phyloP scores from a whole-genome alignment of 371 early-diverging fungal species.

The Lichtheimia ramosa region DNA sequence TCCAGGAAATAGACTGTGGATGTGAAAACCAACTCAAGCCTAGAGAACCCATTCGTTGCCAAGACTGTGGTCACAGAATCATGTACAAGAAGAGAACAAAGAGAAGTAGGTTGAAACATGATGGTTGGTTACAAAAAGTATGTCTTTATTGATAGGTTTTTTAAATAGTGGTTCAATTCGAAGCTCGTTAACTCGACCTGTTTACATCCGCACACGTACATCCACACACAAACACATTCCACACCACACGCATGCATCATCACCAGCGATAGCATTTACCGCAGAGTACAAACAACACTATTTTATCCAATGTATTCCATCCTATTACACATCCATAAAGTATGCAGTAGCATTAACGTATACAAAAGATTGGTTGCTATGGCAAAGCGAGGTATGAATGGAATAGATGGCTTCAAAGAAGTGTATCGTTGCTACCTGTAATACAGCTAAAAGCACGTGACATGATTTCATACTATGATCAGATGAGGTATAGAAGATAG shows the following conservation, averaged over 20 bases:
- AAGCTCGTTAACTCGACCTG: constrained; percentile 68
- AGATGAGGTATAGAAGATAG: no score
- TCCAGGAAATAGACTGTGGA: constrained; percentile 71
- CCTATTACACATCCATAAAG: background rate
- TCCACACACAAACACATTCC: background rate
- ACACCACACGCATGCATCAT: background rate
- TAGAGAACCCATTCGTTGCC: constrained; percentile 94
- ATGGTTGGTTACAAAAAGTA: background rate
- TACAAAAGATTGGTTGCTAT: no score
- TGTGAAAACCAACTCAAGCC: constrained; percentile 90
- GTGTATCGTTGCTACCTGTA: no score
- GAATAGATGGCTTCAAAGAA: no score
- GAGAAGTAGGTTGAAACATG: constrained; percentile 70
- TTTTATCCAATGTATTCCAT: background rate
- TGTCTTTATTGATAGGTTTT: background rate
- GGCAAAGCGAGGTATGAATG: no score
- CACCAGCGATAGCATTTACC: no score
- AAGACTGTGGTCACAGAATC: constrained; percentile 94
- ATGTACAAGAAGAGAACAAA: constrained; percentile 97
- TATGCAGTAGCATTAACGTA: no score
- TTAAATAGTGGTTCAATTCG: constrained; percentile 79
- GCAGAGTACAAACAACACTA: background rate
- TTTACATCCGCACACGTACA: no score
- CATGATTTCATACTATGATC: no score
- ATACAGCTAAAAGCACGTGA: no score